Base-by-base conservation (phyloP, 1,284 basidiomycete genomes). In the Rhodotorula sp. region DNA sequence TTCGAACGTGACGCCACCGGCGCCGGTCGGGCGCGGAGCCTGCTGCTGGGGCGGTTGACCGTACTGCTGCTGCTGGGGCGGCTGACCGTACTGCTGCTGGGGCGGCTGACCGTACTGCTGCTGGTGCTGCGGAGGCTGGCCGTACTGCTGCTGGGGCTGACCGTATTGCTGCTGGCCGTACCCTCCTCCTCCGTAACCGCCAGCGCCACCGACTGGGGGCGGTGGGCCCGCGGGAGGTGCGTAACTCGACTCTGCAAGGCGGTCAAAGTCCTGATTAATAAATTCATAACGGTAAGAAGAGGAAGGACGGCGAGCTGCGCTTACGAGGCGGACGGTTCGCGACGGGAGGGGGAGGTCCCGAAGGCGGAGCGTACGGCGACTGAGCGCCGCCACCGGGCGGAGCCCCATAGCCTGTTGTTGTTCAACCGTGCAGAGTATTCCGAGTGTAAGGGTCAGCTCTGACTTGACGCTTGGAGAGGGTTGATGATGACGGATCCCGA, bases 1-100 rank as follows among this genome's bases (percentile, higher is more conserved):
- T 47, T 71, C 64, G 31, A 49, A 57, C 19, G 55, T 52, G 57
- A 60, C 60, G 26, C 16, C 52, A 5, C 66, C 63, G 1, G 21
- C 47, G 43, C 71, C 49, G 69, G 6, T 52, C 28, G 31, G 58
- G n/a, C 38, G 48, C 3, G 50, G 61, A 15, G 77, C 78, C 23
- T 10, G 26, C 43, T 26, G 43, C 16, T 48, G 55, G 7, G 43
- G 52, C 34, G 38, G 38, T 14, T 43, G 38, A 43, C 38, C 50
- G 18, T 26, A 28, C n/a, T 43, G 62, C 23, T 8, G 55, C 45
- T 62, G 65, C 48, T 59, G 68, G 7, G 49, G 23, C 19, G 60
- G 48, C 4, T 43, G 52, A 5, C 34, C 34, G 34, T 38, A 38
- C 34, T 38, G 34, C 34, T 38, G 34, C 10, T 38, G 34, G 7